These are phyloP conservation scores for Chalara sp. DNA, from an alignment of 2,329 filamentous ascomycete species.

Conservation along the genomic window DNA sequence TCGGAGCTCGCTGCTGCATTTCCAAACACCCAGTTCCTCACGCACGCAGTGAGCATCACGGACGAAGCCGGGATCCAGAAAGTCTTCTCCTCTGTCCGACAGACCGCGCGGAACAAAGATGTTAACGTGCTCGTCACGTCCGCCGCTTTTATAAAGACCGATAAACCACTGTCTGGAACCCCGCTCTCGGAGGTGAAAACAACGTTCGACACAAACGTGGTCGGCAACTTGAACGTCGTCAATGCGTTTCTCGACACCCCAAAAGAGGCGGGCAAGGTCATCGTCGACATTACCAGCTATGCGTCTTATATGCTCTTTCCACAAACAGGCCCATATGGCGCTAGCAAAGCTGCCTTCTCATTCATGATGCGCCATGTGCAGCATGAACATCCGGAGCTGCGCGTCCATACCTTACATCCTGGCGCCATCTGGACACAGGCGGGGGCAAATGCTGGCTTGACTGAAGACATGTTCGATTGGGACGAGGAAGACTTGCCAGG, in stretches of 20 bases:
- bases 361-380: background rate
- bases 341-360: background rate
- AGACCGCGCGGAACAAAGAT: background rate
- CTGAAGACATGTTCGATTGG: background rate
- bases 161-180: background rate
- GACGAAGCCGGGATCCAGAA: background rate
- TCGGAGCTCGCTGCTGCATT: background rate
- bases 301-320: background rate
- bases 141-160: background rate
- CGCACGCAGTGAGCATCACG: background rate
- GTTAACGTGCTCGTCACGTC: background rate
- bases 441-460: background rate
- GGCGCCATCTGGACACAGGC: slow-evolving; percentile 1
- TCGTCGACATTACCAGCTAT: background rate
- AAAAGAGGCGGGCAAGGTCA: background rate
- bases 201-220: background rate
- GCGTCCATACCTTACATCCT: slow-evolving; percentile 2
- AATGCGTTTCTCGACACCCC: background rate
- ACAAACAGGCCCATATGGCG: background rate
- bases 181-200: background rate
- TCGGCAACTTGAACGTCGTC: background rate
- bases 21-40: background rate
- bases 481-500: slow-evolving; percentile 3
- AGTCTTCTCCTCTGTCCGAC: background rate
- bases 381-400: slow-evolving; percentile 1